These are phyloP conservation scores for Pyrenula aspistea DNA, from an alignment of 495 filamentous ascomycete species.

Conservation along the genomic window DNA sequence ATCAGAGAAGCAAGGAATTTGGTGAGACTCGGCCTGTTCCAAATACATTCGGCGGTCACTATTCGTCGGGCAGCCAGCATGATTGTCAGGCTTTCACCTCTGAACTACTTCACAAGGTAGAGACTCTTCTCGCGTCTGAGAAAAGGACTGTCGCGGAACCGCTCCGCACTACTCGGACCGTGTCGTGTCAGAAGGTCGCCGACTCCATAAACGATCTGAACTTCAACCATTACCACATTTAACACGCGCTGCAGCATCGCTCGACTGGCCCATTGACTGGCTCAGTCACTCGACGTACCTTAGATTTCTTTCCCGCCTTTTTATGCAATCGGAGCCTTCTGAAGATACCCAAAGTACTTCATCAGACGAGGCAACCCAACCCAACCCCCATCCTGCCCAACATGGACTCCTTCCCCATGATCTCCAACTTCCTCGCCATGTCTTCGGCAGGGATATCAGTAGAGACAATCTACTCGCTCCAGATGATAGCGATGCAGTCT, in stretches of 20 bases:
- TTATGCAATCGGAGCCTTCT: conserved; percentile 81
- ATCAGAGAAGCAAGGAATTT: too few relatives aligned
- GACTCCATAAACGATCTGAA: not conserved
- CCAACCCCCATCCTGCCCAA: conserved; percentile 42
- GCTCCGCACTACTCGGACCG: not conserved
- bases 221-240: not conserved
- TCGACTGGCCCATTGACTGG: conserved; percentile 38
- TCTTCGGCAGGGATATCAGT: conserved; percentile 11
- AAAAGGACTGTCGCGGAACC: too few relatives aligned
- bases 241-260: not conserved
- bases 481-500: not conserved
- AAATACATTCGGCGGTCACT: too few relatives aligned
- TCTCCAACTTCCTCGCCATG: conserved; percentile 19
- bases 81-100: too few relatives aligned
- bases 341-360: conserved; percentile 44
- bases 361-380: conserved; percentile 28
- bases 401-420: conserved; percentile 57
- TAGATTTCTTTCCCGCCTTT: conserved; percentile 39
- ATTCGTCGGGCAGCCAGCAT: too few relatives aligned
- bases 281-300: conserved; percentile 50
- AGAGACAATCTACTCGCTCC: not conserved
- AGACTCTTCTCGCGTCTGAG: too few relatives aligned
- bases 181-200: not conserved
- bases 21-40: too few relatives aligned
- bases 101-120: too few relatives aligned